These are phyloP conservation scores for Cucurbita pepo DNA, from an alignment of 306 rosid species.

Conservation along the genomic window DNA sequence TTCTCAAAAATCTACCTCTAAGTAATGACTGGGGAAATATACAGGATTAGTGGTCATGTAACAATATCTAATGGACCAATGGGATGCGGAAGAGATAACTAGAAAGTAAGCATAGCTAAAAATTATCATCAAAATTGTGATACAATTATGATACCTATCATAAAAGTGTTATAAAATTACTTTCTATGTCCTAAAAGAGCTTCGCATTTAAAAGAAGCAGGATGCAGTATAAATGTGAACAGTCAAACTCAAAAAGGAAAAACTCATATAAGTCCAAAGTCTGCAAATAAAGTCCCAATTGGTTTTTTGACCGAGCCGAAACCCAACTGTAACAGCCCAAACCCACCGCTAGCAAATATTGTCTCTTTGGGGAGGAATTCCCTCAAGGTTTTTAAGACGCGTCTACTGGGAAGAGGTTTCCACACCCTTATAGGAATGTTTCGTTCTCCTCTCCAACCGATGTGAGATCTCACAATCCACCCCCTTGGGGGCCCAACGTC, in stretches of 20 bases:
- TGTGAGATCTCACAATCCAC: too few relatives aligned
- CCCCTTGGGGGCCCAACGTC: too few relatives aligned
- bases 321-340: neutral
- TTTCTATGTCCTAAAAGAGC: neutral
- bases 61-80: neutral
- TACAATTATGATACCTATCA: neutral
- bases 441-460: too few relatives aligned
- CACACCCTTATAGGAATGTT: too few relatives aligned
- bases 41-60: conserved; percentile 19
- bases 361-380: too few relatives aligned
- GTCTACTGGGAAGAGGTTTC: too few relatives aligned
- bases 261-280: too few relatives aligned
- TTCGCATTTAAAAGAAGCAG: neutral
- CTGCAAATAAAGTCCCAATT: neutral
- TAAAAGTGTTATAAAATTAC: neutral
- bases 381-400: too few relatives aligned
- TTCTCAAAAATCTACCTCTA: conserved; percentile 96
- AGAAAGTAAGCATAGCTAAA: neutral
- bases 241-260: too few relatives aligned
- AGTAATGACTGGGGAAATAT: conserved; percentile 61
- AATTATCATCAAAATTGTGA: neutral
- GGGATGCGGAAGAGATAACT: neutral
- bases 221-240: neutral
- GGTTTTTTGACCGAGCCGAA: too few relatives aligned
- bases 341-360: too few relatives aligned